phyloP scores from a whole-genome alignment of 2,329 filamentous ascomycete genomes.

The Furcasterigmium furcatum region DNA sequence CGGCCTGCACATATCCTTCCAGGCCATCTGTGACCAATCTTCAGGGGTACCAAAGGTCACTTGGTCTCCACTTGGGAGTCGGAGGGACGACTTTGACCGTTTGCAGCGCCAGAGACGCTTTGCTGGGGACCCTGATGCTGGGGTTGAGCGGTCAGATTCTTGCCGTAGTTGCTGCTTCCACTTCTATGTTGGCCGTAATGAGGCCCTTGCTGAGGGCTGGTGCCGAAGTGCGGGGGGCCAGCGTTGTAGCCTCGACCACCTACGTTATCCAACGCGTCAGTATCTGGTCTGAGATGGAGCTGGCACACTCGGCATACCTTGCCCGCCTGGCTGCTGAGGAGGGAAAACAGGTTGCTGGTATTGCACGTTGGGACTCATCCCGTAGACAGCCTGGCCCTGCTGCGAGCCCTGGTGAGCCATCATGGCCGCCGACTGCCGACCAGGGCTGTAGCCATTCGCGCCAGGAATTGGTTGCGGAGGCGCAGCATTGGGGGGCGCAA shows the following conservation, averaged over 20 bases:
- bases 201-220: constrained; percentile 63
- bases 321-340: constrained; percentile 63
- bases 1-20: no score
- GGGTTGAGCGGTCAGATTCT: constrained; percentile 32
- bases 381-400: constrained; percentile 77
- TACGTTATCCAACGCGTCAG: constrained; percentile 23
- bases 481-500: constrained; percentile 55
- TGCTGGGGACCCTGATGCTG: constrained; percentile 35
- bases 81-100: constrained; percentile 22
- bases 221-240: constrained; percentile 60
- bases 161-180: constrained; percentile 50
- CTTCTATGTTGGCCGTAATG: constrained; percentile 61
- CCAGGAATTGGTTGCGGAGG: constrained; percentile 60
- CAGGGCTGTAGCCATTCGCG: constrained; percentile 79
- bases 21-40: no score
- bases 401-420: constrained; percentile 96
- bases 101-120: constrained; percentile 30
- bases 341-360: constrained; percentile 73
- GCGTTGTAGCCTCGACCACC: constrained; percentile 58
- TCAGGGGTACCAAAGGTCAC: not conserved
- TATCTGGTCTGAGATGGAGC: constrained; percentile 42
- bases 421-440: constrained; percentile 75
- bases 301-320: constrained; percentile 58
- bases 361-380: constrained; percentile 71
- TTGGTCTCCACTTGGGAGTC: not conserved